These are phyloP conservation scores for Ceratobasidium sp. DNA, from an alignment of 1,284 basidiomycete species.

Conservation along the genomic window DNA sequence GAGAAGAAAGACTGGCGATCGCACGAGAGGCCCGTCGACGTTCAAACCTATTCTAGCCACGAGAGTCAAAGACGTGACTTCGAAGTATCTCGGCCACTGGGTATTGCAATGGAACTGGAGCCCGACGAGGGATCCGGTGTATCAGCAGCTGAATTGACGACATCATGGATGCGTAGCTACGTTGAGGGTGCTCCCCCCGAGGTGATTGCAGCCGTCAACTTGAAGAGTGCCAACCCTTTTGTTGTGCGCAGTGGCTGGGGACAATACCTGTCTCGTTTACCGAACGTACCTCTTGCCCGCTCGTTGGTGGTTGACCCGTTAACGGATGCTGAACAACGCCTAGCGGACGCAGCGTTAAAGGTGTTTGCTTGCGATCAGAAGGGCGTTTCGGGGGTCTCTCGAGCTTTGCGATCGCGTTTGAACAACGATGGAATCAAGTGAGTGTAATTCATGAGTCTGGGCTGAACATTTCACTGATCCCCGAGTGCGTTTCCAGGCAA, in stretches of 20 bases:
- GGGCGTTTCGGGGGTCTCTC: not conserved
- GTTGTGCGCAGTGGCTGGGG: constrained; percentile 3
- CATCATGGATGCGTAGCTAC: not conserved
- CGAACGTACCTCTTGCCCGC: not conserved
- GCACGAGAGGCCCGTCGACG: not conserved
- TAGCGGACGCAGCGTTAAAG: not conserved
- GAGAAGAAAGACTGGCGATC: too few relatives aligned
- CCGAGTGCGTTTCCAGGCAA: too few relatives aligned
- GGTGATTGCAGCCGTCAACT: not conserved
- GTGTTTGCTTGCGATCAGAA: not conserved
- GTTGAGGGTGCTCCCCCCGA: not conserved
- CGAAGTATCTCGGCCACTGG: not conserved
- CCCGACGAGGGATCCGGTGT: not conserved
- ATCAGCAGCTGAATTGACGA: not conserved
- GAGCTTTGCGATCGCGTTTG: not conserved
- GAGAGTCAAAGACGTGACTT: not conserved
- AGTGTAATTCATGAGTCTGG: too few relatives aligned
- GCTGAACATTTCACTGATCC: too few relatives aligned
- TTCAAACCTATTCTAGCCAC: not conserved
- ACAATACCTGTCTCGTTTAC: not conserved
- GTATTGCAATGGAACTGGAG: not conserved
- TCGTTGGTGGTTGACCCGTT: not conserved
- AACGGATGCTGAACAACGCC: not conserved
- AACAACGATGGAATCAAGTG: not conserved
- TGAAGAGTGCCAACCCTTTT: not conserved